phyloP scores from a whole-genome alignment of 345 rosid genomes.

The Eucalyptus leucophloia region DNA sequence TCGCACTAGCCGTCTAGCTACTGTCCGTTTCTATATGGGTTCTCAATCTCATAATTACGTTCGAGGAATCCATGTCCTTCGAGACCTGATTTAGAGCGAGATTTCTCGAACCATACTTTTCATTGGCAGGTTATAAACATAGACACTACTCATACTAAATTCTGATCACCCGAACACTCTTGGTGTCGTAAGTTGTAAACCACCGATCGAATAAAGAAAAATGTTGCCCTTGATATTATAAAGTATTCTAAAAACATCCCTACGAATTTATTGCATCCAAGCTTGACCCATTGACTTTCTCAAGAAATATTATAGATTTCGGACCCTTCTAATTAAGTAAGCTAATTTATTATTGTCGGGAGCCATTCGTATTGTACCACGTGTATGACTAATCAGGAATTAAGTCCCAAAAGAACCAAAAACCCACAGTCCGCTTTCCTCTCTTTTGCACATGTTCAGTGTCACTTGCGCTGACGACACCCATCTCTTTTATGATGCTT shows the following conservation, averaged over 20 bases:
- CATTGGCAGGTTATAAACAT: neutral
- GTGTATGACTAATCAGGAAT: neutral
- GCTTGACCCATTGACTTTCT: neutral
- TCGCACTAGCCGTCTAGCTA: neutral
- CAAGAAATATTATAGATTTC: neutral
- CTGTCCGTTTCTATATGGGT: neutral
- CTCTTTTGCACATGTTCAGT: neutral
- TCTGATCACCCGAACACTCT: fast-evolving
- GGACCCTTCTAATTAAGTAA: neutral
- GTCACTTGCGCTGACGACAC: neutral
- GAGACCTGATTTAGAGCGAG: neutral
- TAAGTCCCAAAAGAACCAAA: neutral
- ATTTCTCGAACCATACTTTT: neutral
- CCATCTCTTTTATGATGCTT: neutral
- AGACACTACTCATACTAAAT: neutral
- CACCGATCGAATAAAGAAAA: neutral
- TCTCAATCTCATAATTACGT: neutral
- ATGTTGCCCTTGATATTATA: neutral
- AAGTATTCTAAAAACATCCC: neutral
- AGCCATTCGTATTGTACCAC: neutral
- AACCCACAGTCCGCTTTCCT: neutral
- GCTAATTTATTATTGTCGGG: neutral
- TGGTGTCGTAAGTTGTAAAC: neutral
- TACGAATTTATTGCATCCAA: neutral
- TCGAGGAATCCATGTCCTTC: neutral